Evolutionary conservation across 345 rosid genomes (phyloP).

Genomic region (Capsella bursapastoris): DNA sequence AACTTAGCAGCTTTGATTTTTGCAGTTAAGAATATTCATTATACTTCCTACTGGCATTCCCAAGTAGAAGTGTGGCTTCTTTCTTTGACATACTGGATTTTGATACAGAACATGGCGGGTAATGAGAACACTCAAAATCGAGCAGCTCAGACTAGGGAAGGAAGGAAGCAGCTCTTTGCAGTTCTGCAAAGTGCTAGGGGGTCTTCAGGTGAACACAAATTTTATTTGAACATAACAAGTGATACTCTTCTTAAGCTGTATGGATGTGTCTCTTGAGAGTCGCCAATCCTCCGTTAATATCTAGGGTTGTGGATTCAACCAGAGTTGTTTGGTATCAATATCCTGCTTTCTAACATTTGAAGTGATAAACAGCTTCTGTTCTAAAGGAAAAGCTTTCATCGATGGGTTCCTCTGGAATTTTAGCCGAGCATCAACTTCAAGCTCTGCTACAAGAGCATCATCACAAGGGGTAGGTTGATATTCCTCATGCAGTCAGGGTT

Average conservation of each 20-base stretch:
- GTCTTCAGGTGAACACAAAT: constrained; percentile 73
- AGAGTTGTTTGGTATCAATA: neutral
- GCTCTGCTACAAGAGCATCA: constrained; percentile 88
- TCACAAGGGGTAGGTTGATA: constrained; percentile 78
- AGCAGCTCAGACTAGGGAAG: constrained; percentile 88
- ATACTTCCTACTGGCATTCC: constrained; percentile 29
- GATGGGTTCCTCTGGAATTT: constrained; percentile 94
- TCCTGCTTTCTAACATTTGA: constrained; percentile 44
- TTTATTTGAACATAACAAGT: constrained; percentile 27
- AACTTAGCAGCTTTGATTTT: constrained; percentile 85
- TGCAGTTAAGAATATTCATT: constrained; percentile 66
- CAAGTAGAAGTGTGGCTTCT: constrained; percentile 31
- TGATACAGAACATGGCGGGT: constrained; percentile 65
- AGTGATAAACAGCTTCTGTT: constrained; percentile 77
- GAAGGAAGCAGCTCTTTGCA: constrained; percentile 96
- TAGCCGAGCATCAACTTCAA: constrained; percentile 99
- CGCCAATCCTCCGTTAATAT: constrained; percentile 6
- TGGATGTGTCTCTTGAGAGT: constrained; percentile 12
- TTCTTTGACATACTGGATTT: constrained; percentile 30
- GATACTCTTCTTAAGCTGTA: constrained; percentile 20
- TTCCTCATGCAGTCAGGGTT: constrained; percentile 24
- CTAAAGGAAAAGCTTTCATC: constrained; percentile 90
- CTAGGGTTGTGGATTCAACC: constrained; percentile 22
- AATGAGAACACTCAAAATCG: constrained; percentile 70
- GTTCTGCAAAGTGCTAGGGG: constrained; percentile 98